Evolutionary conservation across 352 stramenopile species (phyloP).

Genomic region (Poterioochromonas sp.): DNA sequence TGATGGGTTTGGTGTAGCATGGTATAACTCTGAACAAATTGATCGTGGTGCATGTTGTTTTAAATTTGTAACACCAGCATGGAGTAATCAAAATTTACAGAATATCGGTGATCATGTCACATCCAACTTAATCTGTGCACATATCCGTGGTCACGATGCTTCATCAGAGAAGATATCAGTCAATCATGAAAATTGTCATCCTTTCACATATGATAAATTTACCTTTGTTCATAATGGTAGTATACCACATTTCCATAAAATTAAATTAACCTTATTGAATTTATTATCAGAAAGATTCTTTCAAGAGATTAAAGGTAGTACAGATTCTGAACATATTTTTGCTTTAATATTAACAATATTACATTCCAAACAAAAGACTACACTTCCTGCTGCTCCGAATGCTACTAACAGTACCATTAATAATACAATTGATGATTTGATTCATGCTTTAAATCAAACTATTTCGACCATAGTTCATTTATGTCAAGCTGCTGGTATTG

Average conservation of each 20-base stretch:
- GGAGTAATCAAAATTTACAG: neutral
- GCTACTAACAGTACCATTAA: neutral
- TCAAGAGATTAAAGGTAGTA: neutral
- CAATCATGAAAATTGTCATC: conserved; percentile 21
- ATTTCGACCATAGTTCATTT: neutral
- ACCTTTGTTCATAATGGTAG: conserved; percentile 22
- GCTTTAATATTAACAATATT: neutral
- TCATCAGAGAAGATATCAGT: neutral
- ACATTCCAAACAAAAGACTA: too few species aligned
- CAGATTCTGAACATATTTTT: conserved; percentile 23
- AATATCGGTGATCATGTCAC: neutral
- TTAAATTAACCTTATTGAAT: neutral
- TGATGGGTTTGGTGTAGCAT: conserved; percentile 30
- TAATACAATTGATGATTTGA: conserved; percentile 6
- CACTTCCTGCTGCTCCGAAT: too few species aligned
- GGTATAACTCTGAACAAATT: neutral
- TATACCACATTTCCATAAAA: neutral
- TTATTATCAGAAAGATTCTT: neutral
- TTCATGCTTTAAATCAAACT: neutral
- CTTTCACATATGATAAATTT: conserved; percentile 15
- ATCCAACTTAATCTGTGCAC: neutral
- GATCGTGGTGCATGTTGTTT: neutral
- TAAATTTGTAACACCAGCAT: conserved; percentile 15
- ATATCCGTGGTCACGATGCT: conserved; percentile 15
- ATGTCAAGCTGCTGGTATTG: neutral